These are phyloP conservation scores for Viridothelium virens DNA, from an alignment of 495 filamentous ascomycete species.

Conservation along the genomic window DNA sequence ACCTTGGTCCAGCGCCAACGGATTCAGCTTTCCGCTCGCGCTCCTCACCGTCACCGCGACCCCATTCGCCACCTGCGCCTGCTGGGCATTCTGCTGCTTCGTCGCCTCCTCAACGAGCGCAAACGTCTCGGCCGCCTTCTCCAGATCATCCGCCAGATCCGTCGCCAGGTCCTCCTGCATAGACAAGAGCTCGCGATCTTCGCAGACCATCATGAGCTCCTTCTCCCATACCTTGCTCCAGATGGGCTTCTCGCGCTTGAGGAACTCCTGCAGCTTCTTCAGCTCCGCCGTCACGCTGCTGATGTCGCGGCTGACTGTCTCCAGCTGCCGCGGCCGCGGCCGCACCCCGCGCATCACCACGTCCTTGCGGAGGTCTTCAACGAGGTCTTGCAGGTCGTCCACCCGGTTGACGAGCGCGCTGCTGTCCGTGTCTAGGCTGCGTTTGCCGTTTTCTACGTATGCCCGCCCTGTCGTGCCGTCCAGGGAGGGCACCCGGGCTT, in stretches of 20 bases:
- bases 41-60: conserved; percentile 16
- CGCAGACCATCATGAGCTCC: conserved; percentile 87
- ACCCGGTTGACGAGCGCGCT: conserved; percentile 83
- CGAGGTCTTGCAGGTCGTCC: conserved; percentile 89
- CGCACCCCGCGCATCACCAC: conserved; percentile 89
- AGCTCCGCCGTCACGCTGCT: conserved; percentile 72
- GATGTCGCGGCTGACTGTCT: conserved; percentile 80
- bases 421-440: conserved; percentile 71
- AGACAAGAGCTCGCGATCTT: conserved; percentile 85
- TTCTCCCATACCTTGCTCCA: conserved; percentile 99
- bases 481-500: conserved; percentile 54
- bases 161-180: conserved; percentile 89
- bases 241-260: conserved; percentile 82
- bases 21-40: conserved; percentile 40
- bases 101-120: conserved; percentile 92
- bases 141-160: conserved; percentile 88
- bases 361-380: conserved; percentile 96
- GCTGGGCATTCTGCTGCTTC: conserved; percentile 81
- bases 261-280: conserved; percentile 89
- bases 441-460: conserved; percentile 80
- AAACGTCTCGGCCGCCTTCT: conserved; percentile 88
- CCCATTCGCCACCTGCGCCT: conserved; percentile 5
- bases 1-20: conserved; percentile 52
- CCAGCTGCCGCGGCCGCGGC: conserved; percentile 83
- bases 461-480: conserved; percentile 66